A percentile compares a stretch with the other conserved stretches of the same genome.
Evolutionary conservation across 2,329 filamentous ascomycete species (phyloP).

Genomic region (Hypoxylon sp.): DNA sequence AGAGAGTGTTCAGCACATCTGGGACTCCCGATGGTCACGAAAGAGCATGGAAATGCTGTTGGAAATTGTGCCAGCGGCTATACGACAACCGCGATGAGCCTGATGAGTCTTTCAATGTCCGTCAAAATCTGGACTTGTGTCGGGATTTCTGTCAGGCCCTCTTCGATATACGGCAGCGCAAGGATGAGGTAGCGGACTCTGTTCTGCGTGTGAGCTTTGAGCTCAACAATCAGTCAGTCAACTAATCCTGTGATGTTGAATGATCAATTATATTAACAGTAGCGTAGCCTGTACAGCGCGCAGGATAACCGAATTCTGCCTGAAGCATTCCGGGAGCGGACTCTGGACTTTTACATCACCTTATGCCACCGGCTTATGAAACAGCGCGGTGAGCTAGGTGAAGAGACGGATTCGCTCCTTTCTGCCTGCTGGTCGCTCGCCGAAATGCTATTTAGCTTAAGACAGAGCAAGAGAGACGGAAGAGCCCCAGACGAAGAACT

Average conservation of each 20-base stretch:
- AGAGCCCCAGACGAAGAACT: slow-evolving; percentile 84
- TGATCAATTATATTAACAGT: slow-evolving; percentile 16
- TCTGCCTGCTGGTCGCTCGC: slow-evolving; percentile 91
- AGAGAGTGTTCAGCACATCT: slow-evolving; percentile 82
- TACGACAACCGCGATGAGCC: slow-evolving; percentile 85
- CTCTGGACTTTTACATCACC: slow-evolving; percentile 94
- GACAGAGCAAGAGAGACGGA: slow-evolving; percentile 83
- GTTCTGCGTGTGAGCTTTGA: slow-evolving; percentile 94
- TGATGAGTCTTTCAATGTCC: slow-evolving; percentile 75
- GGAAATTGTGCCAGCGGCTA: slow-evolving; percentile 90
- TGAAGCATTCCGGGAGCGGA: slow-evolving; percentile 88
- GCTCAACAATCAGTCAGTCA: slow-evolving; percentile 85
- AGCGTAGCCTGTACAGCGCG: slow-evolving; percentile 82
- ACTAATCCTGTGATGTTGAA: slow-evolving; percentile 2
- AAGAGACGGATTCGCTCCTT: slow-evolving; percentile 87
- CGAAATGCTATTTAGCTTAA: slow-evolving; percentile 92
- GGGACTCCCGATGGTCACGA: slow-evolving; percentile 84
- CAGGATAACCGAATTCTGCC: slow-evolving; percentile 85
- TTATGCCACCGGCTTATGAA: slow-evolving; percentile 97
- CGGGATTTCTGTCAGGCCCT: slow-evolving; percentile 92
- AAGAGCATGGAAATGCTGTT: slow-evolving; percentile 93
- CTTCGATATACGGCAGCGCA: slow-evolving; percentile 85
- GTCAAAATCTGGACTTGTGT: slow-evolving; percentile 85
- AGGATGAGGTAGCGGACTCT: slow-evolving; percentile 86
- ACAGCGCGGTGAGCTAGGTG: slow-evolving; percentile 81